Evolutionary conservation across 2,329 filamentous ascomycete genomes (phyloP).

Genomic region (Pyricularia grisea): DNA sequence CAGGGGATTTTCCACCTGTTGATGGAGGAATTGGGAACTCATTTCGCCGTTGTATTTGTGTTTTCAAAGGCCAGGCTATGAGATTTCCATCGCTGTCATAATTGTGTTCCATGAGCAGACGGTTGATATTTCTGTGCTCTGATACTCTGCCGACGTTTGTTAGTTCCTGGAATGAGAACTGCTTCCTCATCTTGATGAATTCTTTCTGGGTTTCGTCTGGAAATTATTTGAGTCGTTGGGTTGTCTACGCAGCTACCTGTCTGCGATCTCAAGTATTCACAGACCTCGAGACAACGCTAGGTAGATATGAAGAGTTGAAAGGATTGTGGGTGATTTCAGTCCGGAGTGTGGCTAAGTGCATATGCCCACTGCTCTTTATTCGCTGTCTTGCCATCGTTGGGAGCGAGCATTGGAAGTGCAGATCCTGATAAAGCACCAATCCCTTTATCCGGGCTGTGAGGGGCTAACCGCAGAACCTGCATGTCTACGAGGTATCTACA

Average conservation of each 20-base stretch:
- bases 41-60: neutral
- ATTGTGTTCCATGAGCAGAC: neutral
- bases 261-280: neutral
- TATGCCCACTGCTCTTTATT: neutral
- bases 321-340: neutral
- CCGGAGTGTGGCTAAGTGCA: neutral
- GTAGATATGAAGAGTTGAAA: neutral
- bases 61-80: neutral
- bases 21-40: neutral
- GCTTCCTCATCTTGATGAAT: neutral
- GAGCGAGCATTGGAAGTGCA: neutral
- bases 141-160: neutral
- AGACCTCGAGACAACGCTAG: neutral
- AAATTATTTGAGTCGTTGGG: neutral
- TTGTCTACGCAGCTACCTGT: neutral
- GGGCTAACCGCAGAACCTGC: neutral
- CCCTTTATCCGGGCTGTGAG: neutral
- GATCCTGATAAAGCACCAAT: neutral
- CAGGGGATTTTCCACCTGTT: neutral
- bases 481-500: neutral
- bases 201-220: neutral
- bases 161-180: neutral
- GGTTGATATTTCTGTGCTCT: neutral
- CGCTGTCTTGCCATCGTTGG: neutral
- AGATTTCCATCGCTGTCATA: neutral